These are phyloP conservation scores for Flagelloscypha sp. DNA, from an alignment of 768 basidiomycete genomes.

Conservation along the genomic window DNA sequence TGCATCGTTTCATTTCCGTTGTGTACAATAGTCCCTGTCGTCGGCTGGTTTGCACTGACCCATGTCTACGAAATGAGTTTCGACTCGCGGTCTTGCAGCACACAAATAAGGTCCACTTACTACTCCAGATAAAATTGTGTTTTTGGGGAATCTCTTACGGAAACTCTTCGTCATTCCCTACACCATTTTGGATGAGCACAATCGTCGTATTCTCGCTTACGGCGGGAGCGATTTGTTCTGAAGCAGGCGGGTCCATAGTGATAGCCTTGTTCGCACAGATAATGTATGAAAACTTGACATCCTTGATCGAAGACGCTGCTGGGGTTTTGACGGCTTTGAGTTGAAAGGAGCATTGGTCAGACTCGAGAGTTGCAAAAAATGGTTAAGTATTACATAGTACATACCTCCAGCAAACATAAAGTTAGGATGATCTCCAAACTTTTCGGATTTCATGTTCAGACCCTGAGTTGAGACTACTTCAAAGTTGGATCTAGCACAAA, in stretches of 20 bases:
- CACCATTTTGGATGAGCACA: constrained; percentile 2
- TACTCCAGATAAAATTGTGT: constrained; percentile 3
- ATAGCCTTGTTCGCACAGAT: constrained; percentile 2
- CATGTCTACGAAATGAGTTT: constrained; percentile 1
- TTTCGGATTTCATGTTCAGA: constrained; percentile 1
- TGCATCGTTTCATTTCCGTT: background rate
- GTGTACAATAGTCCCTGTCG: background rate
- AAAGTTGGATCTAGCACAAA: background rate
- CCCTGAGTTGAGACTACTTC: constrained; percentile 1
- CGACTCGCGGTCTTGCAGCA: background rate
- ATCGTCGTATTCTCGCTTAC: constrained; percentile 2
- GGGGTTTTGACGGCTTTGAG: background rate
- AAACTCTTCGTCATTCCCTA: constrained; percentile 3
- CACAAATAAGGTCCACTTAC: background rate
- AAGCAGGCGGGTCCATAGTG: background rate
- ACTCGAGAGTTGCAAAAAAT: background rate
- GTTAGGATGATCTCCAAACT: background rate
- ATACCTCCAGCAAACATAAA: constrained; percentile 1
- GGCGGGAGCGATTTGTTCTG: constrained; percentile 2
- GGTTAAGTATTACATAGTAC: too few relatives aligned
- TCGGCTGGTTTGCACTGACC: background rate
- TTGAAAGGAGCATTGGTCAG: background rate
- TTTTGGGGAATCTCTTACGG: background rate
- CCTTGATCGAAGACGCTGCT: background rate
- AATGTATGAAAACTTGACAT: constrained; percentile 1